Evolutionary conservation across 495 filamentous ascomycete species (phyloP).

Genomic region (Aspergillus avenaceus): DNA sequence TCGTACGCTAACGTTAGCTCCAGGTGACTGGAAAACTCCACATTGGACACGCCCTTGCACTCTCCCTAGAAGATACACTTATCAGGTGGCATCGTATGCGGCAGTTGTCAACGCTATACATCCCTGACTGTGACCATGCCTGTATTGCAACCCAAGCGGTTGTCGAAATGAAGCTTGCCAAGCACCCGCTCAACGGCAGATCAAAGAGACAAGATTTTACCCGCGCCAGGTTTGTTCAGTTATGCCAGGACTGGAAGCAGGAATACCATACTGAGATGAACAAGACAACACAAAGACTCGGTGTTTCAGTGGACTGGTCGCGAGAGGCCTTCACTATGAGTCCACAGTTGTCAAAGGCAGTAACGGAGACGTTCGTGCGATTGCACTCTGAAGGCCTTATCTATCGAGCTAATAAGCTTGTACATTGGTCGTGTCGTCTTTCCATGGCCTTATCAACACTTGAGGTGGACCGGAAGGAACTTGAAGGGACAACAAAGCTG

Average conservation of each 20-base stretch:
- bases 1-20: no score
- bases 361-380: conserved; percentile 68
- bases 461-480: conserved; percentile 71
- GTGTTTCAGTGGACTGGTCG: conserved; percentile 61
- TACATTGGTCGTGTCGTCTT: conserved; percentile 74
- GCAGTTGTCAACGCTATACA: conserved; percentile 64
- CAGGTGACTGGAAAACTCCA: no score
- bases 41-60: conserved; percentile 68
- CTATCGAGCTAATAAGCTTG: conserved; percentile 70
- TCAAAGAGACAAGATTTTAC: conserved; percentile 59
- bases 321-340: conserved; percentile 75
- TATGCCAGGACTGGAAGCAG: conserved; percentile 68
- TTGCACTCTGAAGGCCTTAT: conserved; percentile 74
- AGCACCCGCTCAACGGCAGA: no score
- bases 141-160: conserved; percentile 74
- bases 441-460: conserved; percentile 75
- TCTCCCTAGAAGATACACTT: conserved; percentile 68
- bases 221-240: conserved; percentile 59
- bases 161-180: conserved; percentile 73
- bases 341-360: conserved; percentile 59
- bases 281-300: conserved; percentile 52
- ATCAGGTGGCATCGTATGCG: conserved; percentile 67
- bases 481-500: conserved; percentile 60
- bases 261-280: conserved; percentile 64
- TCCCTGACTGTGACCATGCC: conserved; percentile 74